Evolutionary conservation across 495 filamentous ascomycete species (phyloP), one percentile per base, ranked within the genome.

Genomic region (Penicillium alfredii): DNA sequence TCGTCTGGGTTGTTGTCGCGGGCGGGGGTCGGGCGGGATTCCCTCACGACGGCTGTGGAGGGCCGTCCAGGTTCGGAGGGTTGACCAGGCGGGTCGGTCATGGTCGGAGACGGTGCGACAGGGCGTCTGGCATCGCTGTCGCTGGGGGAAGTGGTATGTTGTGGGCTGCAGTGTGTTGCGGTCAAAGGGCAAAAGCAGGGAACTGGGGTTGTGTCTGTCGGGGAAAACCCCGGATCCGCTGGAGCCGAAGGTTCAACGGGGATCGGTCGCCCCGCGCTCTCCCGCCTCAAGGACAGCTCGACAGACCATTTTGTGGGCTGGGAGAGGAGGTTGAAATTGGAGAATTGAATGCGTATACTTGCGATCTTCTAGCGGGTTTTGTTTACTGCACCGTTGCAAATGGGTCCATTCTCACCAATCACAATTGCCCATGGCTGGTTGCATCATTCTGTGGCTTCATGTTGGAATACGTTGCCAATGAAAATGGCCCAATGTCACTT

Each of bases 11-110:
- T 11, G 29, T n/a, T 25, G 23, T 25, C 23, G 23, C 11, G 23
- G 13, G 56, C 33, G 16, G 56, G 57, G 3, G 30, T 47, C 11
- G 42, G 44, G 16, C 56, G 61, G 24, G 25, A 22, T 5, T 40
- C 49, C 14, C 33, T 27, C 25, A 49, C 7, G 18, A 41, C 8
- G 8, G 44, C 33, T 15, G 13, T 38, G 32, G 38, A 21, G 0
- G 38, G 44, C 11, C 31, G 42, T 15, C 38, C 40, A n/a, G 41
- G 22, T 8, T 31, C 22, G 12, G 32, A 25, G 6, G 30, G 19
- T 23, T 29, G 22, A 8, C 19, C 17, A 11, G 14, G n/a, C 8
- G 17, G 8, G 13, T 36, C 39, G 3, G 40, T 37, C 48, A 47
- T 51, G 23, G 17, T 47, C 20, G 40, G 41, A 16, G 19, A 39